These are phyloP conservation scores for Corinectria fuckeliana DNA, from an alignment of 2,329 filamentous ascomycete genomes.

Conservation along the genomic window DNA sequence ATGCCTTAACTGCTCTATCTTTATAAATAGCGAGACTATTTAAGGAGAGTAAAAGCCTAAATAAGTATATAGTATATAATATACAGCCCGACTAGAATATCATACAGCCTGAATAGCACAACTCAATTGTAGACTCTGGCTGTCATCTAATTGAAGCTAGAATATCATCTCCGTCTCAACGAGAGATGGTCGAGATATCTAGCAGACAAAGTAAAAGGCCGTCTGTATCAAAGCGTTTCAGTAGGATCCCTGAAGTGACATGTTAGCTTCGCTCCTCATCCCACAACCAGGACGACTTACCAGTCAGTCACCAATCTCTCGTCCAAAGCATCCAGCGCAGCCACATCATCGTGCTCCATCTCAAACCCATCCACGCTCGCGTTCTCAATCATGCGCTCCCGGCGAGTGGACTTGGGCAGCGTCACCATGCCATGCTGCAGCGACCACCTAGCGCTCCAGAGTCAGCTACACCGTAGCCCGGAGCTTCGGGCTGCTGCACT, in stretches of 20 bases:
- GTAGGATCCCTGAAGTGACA: constrained; percentile 39
- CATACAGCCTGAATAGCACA: too few relatives aligned
- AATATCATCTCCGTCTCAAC: not conserved
- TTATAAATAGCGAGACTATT: too few relatives aligned
- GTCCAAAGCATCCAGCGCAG: constrained; percentile 67
- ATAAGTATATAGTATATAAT: too few relatives aligned
- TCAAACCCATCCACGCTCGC: constrained; percentile 65
- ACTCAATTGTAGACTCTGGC: too few relatives aligned
- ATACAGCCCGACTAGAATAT: too few relatives aligned
- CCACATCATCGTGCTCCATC: constrained; percentile 69
- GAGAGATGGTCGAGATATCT: too few relatives aligned
- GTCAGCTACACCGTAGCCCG: not conserved
- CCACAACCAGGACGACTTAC: constrained; percentile 38
- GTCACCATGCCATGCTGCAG: constrained; percentile 77
- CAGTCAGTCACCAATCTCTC: constrained; percentile 77
- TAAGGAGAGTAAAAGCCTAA: too few relatives aligned
- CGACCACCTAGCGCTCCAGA: constrained; percentile 63
- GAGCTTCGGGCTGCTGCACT: not conserved
- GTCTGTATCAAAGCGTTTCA: constrained; percentile 37
- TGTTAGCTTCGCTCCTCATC: constrained; percentile 5
- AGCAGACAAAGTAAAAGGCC: too few relatives aligned
- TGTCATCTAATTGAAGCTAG: too few relatives aligned
- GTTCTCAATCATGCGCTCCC: constrained; percentile 70
- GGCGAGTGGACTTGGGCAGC: constrained; percentile 73
- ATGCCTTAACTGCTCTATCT: too few relatives aligned